These are phyloP conservation scores for Maudiozyma bulderi DNA, from an alignment of 805 yeast species.

Conservation along the genomic window DNA sequence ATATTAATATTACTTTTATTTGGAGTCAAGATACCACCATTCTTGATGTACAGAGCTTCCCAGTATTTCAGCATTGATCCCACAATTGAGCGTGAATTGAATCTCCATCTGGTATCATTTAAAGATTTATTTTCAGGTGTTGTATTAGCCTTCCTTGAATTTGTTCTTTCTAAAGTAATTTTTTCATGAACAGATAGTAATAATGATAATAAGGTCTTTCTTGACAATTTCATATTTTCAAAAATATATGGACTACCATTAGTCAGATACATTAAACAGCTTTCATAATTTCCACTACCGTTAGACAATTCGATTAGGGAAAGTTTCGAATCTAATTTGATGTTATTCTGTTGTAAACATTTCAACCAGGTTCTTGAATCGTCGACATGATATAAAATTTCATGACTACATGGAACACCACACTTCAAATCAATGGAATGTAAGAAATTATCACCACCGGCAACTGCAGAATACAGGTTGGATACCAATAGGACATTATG, in stretches of 20 bases:
- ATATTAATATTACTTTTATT: conserved; percentile 32
- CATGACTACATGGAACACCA: conserved; percentile 57
- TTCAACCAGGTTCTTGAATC: conserved; percentile 43
- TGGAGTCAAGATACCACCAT: conserved; percentile 53
- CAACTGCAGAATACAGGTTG: conserved; percentile 41
- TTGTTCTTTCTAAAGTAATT: conserved; percentile 42
- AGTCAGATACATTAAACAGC: conserved; percentile 38
- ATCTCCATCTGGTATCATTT: conserved; percentile 47
- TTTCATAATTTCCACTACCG: conserved; percentile 37
- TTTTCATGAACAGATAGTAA: conserved; percentile 59
- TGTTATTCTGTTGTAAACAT: conserved; percentile 29
- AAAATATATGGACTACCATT: conserved; percentile 31
- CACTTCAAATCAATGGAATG: conserved; percentile 44
- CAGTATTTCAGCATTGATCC: conserved; percentile 51
- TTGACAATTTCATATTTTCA: conserved; percentile 25
- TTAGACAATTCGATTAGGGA: conserved; percentile 49
- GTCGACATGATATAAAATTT: conserved; percentile 49
- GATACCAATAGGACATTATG: conserved; percentile 55
- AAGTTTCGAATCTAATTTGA: conserved; percentile 41
- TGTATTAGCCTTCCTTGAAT: conserved; percentile 8
- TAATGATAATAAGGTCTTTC: conserved; percentile 40
- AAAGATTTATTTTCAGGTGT: conserved; percentile 12
- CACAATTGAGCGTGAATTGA: conserved; percentile 50
- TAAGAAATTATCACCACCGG: conserved; percentile 35
- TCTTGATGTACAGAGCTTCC: conserved; percentile 54